Evolutionary conservation across 2,329 filamentous ascomycete genomes (phyloP), one percentile per base, ranked within the genome.

Genomic region (Diaporthe citriasiana): DNA sequence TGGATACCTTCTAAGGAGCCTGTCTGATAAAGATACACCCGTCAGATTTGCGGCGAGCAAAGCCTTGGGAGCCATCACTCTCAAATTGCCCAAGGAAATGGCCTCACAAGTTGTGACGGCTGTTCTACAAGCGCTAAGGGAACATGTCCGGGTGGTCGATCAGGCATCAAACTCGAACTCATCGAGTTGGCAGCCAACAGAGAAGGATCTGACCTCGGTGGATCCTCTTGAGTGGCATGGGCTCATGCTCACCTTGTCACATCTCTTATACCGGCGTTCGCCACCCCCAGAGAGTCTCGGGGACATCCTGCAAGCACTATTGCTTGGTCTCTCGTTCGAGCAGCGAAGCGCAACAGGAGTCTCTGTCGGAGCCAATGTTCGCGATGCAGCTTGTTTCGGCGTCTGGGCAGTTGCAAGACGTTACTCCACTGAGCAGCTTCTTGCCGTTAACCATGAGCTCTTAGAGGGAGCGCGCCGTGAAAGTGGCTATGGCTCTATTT

Each of bases 301-400:
- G 0, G 89, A 93, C 71, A 94, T 97, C 55, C 87, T 98, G 3
- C 91, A 93, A 74, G 92, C 93, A 2, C 87, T 98, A 22, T 84
- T 97, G 0, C 89, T 94, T 13, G 95, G 95, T 0, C 86, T 98
- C 35, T 91, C 92, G 0, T 99, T 98, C 80, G 95, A 99, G 82
- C 95, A 98, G 79, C 90, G 95, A 74, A 94, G 93, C 59, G 90
- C 94, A 0, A 95, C 94, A 4, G 96, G 97, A n/a, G 91, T 89
- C 17, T 95, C 94, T 4, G 87, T 96, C 15, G 97, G 97, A 2
- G 93, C 94, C 1, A 98, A 97, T 78, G 95, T 99, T 22, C 91
- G 97, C 60, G 97, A 99, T 84, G 96, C 97, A 17, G 95, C 97
- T 4, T 98, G 95, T 81, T 99, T 98, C 81, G 97, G 97, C 9